Evolutionary conservation across 2,329 filamentous ascomycete species (phyloP), one percentile per base, ranked within the genome.

Genomic region (Penicillium sumatraense): DNA sequence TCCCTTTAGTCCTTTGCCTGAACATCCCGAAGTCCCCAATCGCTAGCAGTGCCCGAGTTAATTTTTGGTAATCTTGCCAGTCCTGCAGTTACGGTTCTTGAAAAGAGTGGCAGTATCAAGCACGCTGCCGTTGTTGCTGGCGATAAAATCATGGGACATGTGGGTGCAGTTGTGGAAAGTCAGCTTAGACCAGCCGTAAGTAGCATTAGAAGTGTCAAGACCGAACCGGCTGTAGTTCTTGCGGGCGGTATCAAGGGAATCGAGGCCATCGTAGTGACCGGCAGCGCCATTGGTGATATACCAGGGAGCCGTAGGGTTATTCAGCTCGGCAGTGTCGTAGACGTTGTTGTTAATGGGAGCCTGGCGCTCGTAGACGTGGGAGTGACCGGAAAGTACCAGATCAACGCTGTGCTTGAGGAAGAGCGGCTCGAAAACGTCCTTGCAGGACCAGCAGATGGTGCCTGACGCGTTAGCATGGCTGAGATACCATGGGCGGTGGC

Each of bases 111-210:
- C 57, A 11, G 53, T 51, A 18, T 59, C 57, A 5, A 59, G 18
- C 8, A 59, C 21, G 26, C 45, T 56, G 10, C 51, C 51, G 38
- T 59, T 59, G 41, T 29, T 31, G 23, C 57, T 59, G 16, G 66
- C 65, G 20, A 78, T 58, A 44, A 73, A 73, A 20, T 76, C 68
- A 56, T 74, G 71, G 13, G 69, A 72, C 63, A 78, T 36, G 55
- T 78, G 74, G 3, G 72, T 71, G 48, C 66, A 64, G 60, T 78
- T 77, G 62, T 76, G 73, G 55, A 78, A 75, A 2, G 69, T 74
- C 41, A 78, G 60, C 38, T 61, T 66, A 42, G 64, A 70, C 71
- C 73, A 78, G 21, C 74, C 71, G 54, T 75, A 78, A 6, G 63
- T 69, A 10, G 62, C 63, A 47, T 76, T 66, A 38, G 57, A 53